Base-by-base conservation (phyloP, 495 filamentous ascomycete genomes). In the Penicillium desertorum region DNA sequence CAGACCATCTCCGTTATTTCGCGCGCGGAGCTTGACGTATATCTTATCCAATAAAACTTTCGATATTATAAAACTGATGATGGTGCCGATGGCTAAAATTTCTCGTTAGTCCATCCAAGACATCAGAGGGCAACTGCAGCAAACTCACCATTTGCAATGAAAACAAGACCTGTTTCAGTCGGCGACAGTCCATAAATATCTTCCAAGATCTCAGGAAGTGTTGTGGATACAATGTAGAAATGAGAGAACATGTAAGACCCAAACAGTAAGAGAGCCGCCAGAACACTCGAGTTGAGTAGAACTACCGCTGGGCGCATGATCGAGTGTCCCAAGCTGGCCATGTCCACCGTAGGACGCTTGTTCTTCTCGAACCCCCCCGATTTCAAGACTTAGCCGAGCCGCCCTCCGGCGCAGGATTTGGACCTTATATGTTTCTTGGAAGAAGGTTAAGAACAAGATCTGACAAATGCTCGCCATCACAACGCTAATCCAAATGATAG, bases 401-500 rank as follows among this genome's bases (percentile, higher is more conserved):
- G 23, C 14, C 45, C 23, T 46, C 23, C 9, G 45, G 11, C 23
- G 11, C 12, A 46, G 25, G 14, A 46, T 46, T n/a, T 46, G 45
- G 0, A 17, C 45, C 23, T 46, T 27, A 8, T 46, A 46, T n/a
- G 45, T 46, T 29, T 46, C 45, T 23, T 29, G 45, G 23, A 46
- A 46, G 23, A 30, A 46, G 14, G 14, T 14, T 3, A 46, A 27
- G 23, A 46, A 46, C 20, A 46, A 29, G 14, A 46, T 11, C 23
- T 46, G 45, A 9, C 45, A 46, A 46, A 46, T 46, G 14, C 19
- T n/a, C n/a, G 45, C 45, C 45, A 46, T 46, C 14, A 14, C 45
- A 20, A 46, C 20, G 9, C 45, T 46, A 29, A 46, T 46, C 45
- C 45, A 46, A 11, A 46, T 29, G 9, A 46, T 46, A 46, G 23